These are phyloP conservation scores for Leptosphaerulina australis DNA, from an alignment of 2,329 filamentous ascomycete genomes.

Conservation along the genomic window DNA sequence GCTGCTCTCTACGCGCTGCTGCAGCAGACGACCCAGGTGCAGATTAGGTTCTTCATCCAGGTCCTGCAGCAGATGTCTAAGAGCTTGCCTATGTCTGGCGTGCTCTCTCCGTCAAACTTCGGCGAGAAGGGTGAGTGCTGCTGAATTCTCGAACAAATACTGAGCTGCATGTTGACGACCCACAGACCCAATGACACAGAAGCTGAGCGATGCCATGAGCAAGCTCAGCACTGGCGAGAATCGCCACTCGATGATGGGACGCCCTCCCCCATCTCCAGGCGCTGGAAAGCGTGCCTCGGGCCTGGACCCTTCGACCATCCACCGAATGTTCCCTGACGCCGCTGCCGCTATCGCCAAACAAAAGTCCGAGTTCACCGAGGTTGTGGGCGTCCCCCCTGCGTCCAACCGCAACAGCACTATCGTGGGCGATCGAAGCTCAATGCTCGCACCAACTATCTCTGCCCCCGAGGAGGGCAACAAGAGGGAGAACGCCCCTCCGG, in stretches of 20 bases:
- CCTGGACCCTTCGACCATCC: conserved; percentile 91
- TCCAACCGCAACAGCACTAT: conserved; percentile 92
- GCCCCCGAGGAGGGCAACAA: conserved; percentile 68
- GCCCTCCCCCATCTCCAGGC: conserved; percentile 74
- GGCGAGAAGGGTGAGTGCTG: conserved; percentile 77
- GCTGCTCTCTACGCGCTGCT: conserved; percentile 93
- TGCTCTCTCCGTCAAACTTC: conserved; percentile 92
- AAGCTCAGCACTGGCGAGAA: conserved; percentile 88
- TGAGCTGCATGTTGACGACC: neutral
- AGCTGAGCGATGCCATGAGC: conserved; percentile 94
- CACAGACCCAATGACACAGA: conserved; percentile 93
- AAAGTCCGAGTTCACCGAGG: conserved; percentile 95
- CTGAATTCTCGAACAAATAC: neutral
- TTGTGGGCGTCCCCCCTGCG: conserved; percentile 85
- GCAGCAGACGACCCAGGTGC: conserved; percentile 98
- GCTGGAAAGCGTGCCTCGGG: conserved; percentile 85
- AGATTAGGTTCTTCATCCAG: conserved; percentile 99
- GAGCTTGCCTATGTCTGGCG: conserved; percentile 94
- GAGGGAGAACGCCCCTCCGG: conserved; percentile 67
- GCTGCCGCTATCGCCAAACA: conserved; percentile 98
- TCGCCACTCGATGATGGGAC: conserved; percentile 78
- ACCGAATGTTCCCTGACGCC: conserved; percentile 98
- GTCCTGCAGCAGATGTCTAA: conserved; percentile 99
- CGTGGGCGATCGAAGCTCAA: conserved; percentile 77
- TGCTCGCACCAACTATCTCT: conserved; percentile 76